These are phyloP conservation scores for Cladophialophora bantiana DNA, from an alignment of 2,329 filamentous ascomycete species.

Conservation along the genomic window DNA sequence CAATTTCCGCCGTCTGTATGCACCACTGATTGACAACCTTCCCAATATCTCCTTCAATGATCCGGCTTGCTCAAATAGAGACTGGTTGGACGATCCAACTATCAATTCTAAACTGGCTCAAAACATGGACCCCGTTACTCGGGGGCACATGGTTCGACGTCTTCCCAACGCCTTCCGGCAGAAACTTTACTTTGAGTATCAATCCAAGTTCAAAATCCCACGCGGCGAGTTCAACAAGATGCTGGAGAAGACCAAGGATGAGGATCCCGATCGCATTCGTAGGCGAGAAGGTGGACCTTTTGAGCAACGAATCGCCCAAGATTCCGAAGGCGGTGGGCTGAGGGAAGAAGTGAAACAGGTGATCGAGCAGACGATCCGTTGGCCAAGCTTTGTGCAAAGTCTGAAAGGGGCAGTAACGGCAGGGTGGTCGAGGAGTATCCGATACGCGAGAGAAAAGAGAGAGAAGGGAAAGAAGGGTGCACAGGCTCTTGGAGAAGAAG, in stretches of 20 bases:
- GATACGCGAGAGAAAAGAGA: constrained; percentile 84
- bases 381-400: constrained; percentile 89
- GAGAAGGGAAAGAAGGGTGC: constrained; percentile 47
- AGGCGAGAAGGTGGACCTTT: constrained; percentile 82
- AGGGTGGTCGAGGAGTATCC: constrained; percentile 71
- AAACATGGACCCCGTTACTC: constrained; percentile 89
- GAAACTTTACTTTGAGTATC: constrained; percentile 93
- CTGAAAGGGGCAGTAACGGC: constrained; percentile 83
- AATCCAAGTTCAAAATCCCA: constrained; percentile 86
- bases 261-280: constrained; percentile 69
- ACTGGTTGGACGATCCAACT: constrained; percentile 69
- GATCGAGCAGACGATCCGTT: constrained; percentile 86
- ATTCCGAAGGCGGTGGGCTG: constrained; percentile 68
- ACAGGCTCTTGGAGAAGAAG: constrained; percentile 20
- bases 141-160: constrained; percentile 95
- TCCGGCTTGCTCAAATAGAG: constrained; percentile 61
- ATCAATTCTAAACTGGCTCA: constrained; percentile 76
- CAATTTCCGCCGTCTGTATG: constrained; percentile 90
- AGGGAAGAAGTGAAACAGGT: constrained; percentile 73
- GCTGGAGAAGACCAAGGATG: constrained; percentile 76
- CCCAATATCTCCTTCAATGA: constrained; percentile 85
- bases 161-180: constrained; percentile 85
- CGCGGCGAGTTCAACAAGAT: constrained; percentile 82
- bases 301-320: constrained; percentile 80
- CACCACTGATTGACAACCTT: constrained; percentile 84